Conservation (phyloP, 179 eudicot genomes). For the Gypsophila paniculata region DNA sequence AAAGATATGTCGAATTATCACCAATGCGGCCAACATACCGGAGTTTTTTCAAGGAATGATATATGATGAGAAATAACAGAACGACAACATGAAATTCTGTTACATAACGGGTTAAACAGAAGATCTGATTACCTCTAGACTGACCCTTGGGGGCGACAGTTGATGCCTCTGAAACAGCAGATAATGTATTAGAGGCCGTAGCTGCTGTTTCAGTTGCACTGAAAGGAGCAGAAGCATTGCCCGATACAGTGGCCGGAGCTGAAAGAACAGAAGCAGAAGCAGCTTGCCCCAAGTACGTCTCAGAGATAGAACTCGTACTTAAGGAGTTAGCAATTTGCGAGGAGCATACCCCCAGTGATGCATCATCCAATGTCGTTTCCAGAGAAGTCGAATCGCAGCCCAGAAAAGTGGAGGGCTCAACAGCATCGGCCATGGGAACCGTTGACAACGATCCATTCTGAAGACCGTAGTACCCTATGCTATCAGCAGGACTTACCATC, state of each 20-base stretch:
- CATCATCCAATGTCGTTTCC: constrained; percentile 25
- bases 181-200: constrained; percentile 21
- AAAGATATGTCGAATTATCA: no score
- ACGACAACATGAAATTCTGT: no score
- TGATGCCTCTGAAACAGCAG: constrained; percentile 29
- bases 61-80: no score
- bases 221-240: constrained; percentile 36
- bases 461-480: constrained; percentile 49
- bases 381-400: constrained; percentile 27
- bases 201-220: constrained; percentile 35
- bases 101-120: background rate
- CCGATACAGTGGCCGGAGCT: constrained; percentile 35
- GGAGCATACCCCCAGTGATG: constrained; percentile 23
- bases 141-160: constrained; percentile 40
- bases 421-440: constrained; percentile 31
- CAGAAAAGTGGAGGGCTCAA: constrained; percentile 30
- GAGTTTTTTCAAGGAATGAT: no score
- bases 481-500: constrained; percentile 41
- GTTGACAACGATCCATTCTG: constrained; percentile 48
- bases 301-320: constrained; percentile 24
- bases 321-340: constrained; percentile 24
- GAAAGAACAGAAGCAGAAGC: constrained; percentile 31
- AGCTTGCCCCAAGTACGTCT: constrained; percentile 12
- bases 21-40: no score
- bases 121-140: constrained; percentile 51